Conservation (phyloP, 2,329 filamentous ascomycete genomes). For the Arthroderma uncinatum region DNA sequence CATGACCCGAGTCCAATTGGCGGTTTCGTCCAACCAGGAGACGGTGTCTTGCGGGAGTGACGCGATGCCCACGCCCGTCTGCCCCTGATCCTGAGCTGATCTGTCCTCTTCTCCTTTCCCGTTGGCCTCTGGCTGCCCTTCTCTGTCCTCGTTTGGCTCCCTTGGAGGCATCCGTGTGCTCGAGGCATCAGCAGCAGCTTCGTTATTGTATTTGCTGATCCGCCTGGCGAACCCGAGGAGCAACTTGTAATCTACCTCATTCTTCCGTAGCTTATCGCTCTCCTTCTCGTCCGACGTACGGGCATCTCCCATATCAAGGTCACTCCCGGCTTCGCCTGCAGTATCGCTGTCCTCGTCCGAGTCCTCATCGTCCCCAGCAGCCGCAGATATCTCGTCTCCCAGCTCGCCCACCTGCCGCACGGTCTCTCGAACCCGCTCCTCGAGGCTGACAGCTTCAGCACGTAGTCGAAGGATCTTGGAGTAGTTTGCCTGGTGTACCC, state of each 20-base stretch:
- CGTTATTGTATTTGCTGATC: constrained; percentile 38
- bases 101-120: neutral
- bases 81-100: neutral
- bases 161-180: constrained; percentile 8
- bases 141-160: neutral
- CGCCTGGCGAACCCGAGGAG: constrained; percentile 36
- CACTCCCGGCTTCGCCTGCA: constrained; percentile 10
- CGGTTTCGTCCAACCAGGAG: constrained; percentile 33
- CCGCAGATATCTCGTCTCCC: constrained; percentile 30
- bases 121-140: constrained; percentile 1
- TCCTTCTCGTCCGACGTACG: constrained; percentile 12
- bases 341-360: constrained; percentile 22
- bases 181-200: constrained; percentile 35
- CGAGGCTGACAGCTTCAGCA: constrained; percentile 29
- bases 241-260: constrained; percentile 35
- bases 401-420: constrained; percentile 31
- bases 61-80: constrained; percentile 22
- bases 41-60: constrained; percentile 32
- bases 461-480: constrained; percentile 32
- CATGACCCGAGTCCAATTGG: constrained; percentile 29
- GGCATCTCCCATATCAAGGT: constrained; percentile 15
- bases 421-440: constrained; percentile 33
- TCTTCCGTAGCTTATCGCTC: constrained; percentile 13
- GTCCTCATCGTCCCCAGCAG: constrained; percentile 24
- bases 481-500: constrained; percentile 36